Evolutionary conservation across 257 asterid genomes (phyloP).

Genomic region (Rauvolfia tetraphylla): DNA sequence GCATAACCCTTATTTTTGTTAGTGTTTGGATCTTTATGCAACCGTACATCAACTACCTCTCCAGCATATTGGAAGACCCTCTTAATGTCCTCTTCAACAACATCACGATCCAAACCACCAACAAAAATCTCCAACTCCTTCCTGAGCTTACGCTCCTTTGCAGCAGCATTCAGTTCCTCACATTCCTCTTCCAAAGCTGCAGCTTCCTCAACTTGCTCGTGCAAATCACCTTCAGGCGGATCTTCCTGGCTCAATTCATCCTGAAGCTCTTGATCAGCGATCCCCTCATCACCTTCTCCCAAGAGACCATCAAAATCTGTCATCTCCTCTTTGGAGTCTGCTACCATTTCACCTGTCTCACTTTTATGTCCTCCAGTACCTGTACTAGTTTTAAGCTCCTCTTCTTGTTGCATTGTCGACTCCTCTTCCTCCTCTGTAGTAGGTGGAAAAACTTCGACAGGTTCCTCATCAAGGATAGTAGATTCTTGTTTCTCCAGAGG

Average conservation of each 20-base stretch:
- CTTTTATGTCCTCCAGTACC: slow-evolving; percentile 22
- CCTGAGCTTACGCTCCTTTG: slow-evolving; percentile 49
- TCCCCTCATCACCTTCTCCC: slow-evolving; percentile 48
- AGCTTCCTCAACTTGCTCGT: slow-evolving; percentile 39
- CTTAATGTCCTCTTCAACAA: slow-evolving; percentile 48
- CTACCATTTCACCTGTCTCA: slow-evolving; percentile 29
- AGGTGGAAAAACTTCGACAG: slow-evolving; percentile 28
- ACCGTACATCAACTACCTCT: slow-evolving; percentile 54
- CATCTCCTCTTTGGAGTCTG: slow-evolving; percentile 27
- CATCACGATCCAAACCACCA: slow-evolving; percentile 66
- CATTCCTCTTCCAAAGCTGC: slow-evolving; percentile 44
- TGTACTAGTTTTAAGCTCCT: slow-evolving; percentile 15
- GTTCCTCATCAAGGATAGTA: slow-evolving; percentile 18
- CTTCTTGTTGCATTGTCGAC: slow-evolving; percentile 13
- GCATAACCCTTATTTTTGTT: slow-evolving; percentile 68
- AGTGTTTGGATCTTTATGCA: slow-evolving; percentile 46
- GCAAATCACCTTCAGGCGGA: slow-evolving; percentile 31
- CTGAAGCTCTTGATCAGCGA: slow-evolving; percentile 44
- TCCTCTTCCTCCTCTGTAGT: slow-evolving; percentile 23
- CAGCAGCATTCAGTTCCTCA: slow-evolving; percentile 46
- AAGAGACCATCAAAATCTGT: slow-evolving; percentile 35
- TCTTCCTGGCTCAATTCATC: slow-evolving; percentile 40
- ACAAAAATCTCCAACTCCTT: slow-evolving; percentile 62
- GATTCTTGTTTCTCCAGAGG: slow-evolving; percentile 23
- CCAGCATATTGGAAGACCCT: slow-evolving; percentile 57